Percentiles rank a stretch among this genome's conserved stretches.
These are phyloP conservation scores for Wickerhamomyces sydowiorum DNA, from an alignment of 805 yeast genomes.

Conservation along the genomic window DNA sequence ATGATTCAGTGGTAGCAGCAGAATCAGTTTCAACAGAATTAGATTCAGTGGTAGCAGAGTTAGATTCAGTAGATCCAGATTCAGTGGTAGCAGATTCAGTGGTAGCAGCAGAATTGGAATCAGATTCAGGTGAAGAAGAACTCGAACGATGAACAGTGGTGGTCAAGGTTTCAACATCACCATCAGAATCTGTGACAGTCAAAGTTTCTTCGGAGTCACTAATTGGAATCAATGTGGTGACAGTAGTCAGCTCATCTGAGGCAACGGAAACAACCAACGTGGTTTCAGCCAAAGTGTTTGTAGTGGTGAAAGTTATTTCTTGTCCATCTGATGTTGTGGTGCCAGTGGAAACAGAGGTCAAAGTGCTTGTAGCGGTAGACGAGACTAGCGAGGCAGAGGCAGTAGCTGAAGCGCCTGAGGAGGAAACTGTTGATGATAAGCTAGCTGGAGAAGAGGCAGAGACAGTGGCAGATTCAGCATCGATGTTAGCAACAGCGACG, in stretches of 20 bases:
- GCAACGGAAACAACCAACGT: not conserved
- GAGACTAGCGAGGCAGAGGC: not conserved
- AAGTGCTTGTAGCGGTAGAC: not conserved
- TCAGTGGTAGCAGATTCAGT: not conserved
- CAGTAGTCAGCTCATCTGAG: not conserved
- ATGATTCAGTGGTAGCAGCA: too few relatives aligned
- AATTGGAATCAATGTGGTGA: not conserved
- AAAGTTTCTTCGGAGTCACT: not conserved
- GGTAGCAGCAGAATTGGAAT: not conserved
- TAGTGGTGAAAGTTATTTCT: not conserved
- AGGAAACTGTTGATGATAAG: not conserved
- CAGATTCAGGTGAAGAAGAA: too few relatives aligned
- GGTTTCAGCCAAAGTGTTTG: not conserved
- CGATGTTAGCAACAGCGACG: not conserved
- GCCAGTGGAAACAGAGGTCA: not conserved
- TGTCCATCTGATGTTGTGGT: not conserved
- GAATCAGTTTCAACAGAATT: slow-evolving; percentile 17
- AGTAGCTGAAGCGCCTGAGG: not conserved
- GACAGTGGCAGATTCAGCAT: not conserved
- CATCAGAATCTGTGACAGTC: not conserved
- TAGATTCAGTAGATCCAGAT: too few relatives aligned
- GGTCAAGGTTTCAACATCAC: not conserved
- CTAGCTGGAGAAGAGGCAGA: not conserved
- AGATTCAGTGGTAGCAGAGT: slow-evolving; percentile 18
- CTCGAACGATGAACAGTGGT: not conserved